Evolutionary conservation across 1,284 basidiomycete species (phyloP).

Genomic region (Sphaerobolus stellatus): DNA sequence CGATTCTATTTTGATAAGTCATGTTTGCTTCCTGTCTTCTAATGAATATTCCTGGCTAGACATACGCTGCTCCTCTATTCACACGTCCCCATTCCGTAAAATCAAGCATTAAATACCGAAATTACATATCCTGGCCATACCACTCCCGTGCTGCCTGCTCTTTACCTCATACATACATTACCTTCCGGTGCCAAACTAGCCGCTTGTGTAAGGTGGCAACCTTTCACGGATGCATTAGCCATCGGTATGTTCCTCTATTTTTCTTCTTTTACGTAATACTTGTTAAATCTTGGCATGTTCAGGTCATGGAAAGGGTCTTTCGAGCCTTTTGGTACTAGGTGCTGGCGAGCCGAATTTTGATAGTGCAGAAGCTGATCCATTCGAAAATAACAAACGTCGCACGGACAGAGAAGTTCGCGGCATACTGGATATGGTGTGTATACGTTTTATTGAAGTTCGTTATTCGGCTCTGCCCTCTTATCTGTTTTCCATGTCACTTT

Average conservation of each 20-base stretch:
- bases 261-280: conserved; percentile 22
- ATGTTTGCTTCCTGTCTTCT: not conserved
- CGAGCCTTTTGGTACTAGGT: conserved; percentile 87
- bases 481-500: conserved; percentile 12
- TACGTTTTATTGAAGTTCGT: no score
- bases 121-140: conserved; percentile 1
- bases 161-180: conserved; percentile 84
- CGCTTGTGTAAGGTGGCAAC: conserved; percentile 75
- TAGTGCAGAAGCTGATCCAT: conserved; percentile 91
- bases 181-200: conserved; percentile 58
- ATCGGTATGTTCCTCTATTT: conserved; percentile 43
- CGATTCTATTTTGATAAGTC: conserved; percentile 50
- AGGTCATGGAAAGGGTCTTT: conserved; percentile 69
- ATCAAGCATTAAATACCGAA: not conserved
- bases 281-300: not conserved
- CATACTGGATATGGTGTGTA: conserved; percentile 84
- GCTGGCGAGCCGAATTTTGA: conserved; percentile 95
- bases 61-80: conserved; percentile 69
- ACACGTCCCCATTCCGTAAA: conserved; percentile 45
- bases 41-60: conserved; percentile 37
- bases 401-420: conserved; percentile 90
- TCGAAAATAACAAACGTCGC: conserved; percentile 80
- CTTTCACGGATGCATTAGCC: conserved; percentile 90
- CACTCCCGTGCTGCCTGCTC: conserved; percentile 55
- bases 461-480: no score